phyloP scores from a whole-genome alignment of 2,329 filamentous ascomycete species.

The Teratosphaeria viscida region DNA sequence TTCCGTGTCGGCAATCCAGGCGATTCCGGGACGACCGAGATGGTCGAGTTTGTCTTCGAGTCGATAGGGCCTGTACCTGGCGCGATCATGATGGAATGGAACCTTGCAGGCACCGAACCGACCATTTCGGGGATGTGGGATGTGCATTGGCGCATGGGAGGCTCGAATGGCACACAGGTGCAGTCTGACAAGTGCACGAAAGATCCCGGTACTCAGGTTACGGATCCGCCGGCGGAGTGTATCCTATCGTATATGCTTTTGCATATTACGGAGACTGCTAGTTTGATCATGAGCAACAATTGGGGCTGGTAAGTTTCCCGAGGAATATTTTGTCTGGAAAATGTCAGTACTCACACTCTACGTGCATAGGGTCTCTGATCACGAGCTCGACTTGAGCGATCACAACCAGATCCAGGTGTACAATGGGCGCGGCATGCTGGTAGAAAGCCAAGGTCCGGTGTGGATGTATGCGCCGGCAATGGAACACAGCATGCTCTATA shows the following conservation, averaged over 20 bases:
- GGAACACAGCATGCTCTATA: slow-evolving; percentile 54
- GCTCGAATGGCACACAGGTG: slow-evolving; percentile 43
- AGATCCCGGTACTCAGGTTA: slow-evolving; percentile 46
- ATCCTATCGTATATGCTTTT: slow-evolving; percentile 54
- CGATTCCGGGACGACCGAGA: slow-evolving; percentile 70
- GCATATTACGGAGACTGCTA: slow-evolving; percentile 43
- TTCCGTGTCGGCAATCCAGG: slow-evolving; percentile 72
- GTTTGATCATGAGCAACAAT: slow-evolving; percentile 73
- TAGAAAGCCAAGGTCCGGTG: slow-evolving; percentile 46
- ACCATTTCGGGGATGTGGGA: slow-evolving; percentile 81
- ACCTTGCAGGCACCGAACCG: slow-evolving; percentile 55
- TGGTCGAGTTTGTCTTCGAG: slow-evolving; percentile 75
- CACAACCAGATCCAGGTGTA: slow-evolving; percentile 71
- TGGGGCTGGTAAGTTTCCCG: slow-evolving; percentile 59
- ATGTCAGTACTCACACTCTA: background rate
- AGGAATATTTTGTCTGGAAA: background rate
- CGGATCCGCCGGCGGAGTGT: slow-evolving; percentile 35
- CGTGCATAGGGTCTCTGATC: slow-evolving; percentile 54
- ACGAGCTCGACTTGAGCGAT: slow-evolving; percentile 68
- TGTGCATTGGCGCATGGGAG: slow-evolving; percentile 69
- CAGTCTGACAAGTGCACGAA: slow-evolving; percentile 70
- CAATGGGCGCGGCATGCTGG: slow-evolving; percentile 70
- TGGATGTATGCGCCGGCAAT: slow-evolving; percentile 57
- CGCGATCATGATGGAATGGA: slow-evolving; percentile 84
- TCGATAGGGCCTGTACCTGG: slow-evolving; percentile 74